Evolutionary conservation across 1,284 basidiomycete species (phyloP).

Genomic region (Moesziomyces sp.): DNA sequence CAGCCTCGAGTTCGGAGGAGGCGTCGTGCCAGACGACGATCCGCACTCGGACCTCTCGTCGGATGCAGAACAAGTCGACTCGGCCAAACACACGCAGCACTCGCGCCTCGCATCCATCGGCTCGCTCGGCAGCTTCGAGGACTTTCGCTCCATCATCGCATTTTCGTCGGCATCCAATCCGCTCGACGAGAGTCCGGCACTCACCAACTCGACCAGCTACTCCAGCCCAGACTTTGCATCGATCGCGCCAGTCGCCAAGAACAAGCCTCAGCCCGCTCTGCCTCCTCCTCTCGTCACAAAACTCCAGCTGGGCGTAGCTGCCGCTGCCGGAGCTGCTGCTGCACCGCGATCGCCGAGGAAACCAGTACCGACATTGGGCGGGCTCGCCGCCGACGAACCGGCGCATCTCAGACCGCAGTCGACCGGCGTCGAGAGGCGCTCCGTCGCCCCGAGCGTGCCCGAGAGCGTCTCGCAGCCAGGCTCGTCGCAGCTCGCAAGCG

Average conservation of each 20-base stretch:
- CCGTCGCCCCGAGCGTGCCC: conserved; percentile 26
- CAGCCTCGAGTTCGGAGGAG: conserved; percentile 40
- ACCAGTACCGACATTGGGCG: neutral
- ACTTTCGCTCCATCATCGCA: conserved; percentile 38
- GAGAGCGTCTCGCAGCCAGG: conserved; percentile 28
- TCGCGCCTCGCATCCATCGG: conserved; percentile 24
- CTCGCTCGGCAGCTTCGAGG: conserved; percentile 34
- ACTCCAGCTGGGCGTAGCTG: neutral
- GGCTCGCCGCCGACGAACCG: neutral
- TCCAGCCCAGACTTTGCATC: conserved; percentile 24
- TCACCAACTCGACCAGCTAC: conserved; percentile 27
- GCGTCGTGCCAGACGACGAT: conserved; percentile 37
- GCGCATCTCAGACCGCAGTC: neutral
- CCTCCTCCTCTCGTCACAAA: neutral
- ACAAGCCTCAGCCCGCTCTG: conserved; percentile 25
- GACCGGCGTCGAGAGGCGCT: conserved; percentile 8
- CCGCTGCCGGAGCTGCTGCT: neutral
- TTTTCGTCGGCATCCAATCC: conserved; percentile 23
- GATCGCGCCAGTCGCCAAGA: neutral
- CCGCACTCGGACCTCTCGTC: conserved; percentile 22
- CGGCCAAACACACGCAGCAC: conserved; percentile 8
- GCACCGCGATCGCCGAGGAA: neutral
- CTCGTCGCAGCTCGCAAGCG: conserved; percentile 26
- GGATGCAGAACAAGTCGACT: conserved; percentile 5
- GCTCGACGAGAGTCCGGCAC: conserved; percentile 25